These are phyloP conservation scores for Phytomonas francai DNA, from an alignment of 208 protist genomes.

Conservation along the genomic window DNA sequence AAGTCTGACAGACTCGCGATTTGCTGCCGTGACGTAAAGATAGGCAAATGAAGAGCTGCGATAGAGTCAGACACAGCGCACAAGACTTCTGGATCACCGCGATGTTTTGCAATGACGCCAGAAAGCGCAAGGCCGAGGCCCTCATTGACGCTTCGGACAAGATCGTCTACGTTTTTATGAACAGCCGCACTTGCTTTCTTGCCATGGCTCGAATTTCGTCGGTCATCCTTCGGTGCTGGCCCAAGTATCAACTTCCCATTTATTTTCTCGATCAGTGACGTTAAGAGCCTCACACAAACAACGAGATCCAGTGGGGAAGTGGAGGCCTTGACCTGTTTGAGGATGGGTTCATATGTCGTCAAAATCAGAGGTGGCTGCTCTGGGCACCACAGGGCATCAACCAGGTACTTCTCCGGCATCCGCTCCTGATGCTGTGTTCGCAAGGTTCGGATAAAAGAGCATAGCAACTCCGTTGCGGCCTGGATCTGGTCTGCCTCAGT, in stretches of 20 bases:
- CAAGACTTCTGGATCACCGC: conserved; percentile 39
- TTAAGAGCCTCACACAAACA: conserved; percentile 42
- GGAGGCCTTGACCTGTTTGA: conserved; percentile 24
- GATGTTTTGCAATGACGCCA: conserved; percentile 43
- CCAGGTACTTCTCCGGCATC: conserved; percentile 80
- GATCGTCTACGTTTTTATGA: conserved; percentile 12
- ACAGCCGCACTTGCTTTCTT: conserved; percentile 9
- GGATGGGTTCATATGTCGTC: conserved; percentile 41
- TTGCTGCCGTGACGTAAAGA: conserved; percentile 38
- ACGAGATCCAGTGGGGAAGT: conserved; percentile 38
- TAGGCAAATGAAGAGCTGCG: conserved; percentile 41
- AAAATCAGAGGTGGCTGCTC: conserved; percentile 55
- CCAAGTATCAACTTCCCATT: conserved; percentile 38
- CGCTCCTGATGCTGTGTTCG: conserved; percentile 61
- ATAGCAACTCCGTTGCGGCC: conserved; percentile 60
- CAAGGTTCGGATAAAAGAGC: conserved; percentile 65
- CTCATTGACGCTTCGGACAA: conserved; percentile 35
- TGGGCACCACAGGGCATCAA: conserved; percentile 77
- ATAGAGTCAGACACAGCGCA: conserved; percentile 33
- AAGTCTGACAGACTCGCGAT: conserved; percentile 32
- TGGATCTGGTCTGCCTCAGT: conserved; percentile 31
- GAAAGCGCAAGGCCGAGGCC: conserved; percentile 37
- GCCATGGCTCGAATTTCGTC: neutral
- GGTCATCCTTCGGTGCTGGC: conserved; percentile 57
- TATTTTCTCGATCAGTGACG: conserved; percentile 52